A percentile compares a stretch with the other conserved stretches of the same genome.
These are phyloP conservation scores for Entomortierella lignicola DNA, from an alignment of 192 early-diverging fungal species.

Conservation along the genomic window DNA sequence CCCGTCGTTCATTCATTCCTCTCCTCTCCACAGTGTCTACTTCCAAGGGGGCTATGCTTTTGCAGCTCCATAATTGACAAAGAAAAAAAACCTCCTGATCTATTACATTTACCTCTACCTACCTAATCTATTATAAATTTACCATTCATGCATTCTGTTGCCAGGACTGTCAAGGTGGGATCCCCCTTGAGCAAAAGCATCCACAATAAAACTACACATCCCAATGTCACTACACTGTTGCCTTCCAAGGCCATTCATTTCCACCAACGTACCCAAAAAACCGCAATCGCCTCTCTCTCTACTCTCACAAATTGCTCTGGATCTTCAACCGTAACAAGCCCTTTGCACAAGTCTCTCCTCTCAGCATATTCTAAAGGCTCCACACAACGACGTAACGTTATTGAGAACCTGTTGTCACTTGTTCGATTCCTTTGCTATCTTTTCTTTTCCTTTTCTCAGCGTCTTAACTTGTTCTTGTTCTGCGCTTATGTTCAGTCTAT, in stretches of 20 bases:
- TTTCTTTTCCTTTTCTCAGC: no score
- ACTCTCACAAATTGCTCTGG: neutral
- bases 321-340: neutral
- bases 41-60: no score
- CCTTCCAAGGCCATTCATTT: conserved; percentile 16
- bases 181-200: conserved; percentile 16
- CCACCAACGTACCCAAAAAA: neutral
- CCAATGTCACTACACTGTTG: conserved; percentile 3
- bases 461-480: neutral
- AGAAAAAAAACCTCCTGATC: neutral
- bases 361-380: neutral
- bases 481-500: neutral
- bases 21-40: neutral
- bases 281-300: neutral
- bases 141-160: conserved; percentile 2
- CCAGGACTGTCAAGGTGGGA: conserved; percentile 23
- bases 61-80: no score
- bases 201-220: neutral
- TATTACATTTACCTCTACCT: neutral
- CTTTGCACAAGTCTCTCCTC: neutral
- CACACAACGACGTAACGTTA: conserved; percentile 15
- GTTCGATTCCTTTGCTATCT: no score
- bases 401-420: no score
- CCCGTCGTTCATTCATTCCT: neutral
- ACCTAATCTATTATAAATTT: no score